Base-by-base conservation (phyloP, 2,329 filamentous ascomycete genomes). In the Berkeleyomyces basicola region DNA sequence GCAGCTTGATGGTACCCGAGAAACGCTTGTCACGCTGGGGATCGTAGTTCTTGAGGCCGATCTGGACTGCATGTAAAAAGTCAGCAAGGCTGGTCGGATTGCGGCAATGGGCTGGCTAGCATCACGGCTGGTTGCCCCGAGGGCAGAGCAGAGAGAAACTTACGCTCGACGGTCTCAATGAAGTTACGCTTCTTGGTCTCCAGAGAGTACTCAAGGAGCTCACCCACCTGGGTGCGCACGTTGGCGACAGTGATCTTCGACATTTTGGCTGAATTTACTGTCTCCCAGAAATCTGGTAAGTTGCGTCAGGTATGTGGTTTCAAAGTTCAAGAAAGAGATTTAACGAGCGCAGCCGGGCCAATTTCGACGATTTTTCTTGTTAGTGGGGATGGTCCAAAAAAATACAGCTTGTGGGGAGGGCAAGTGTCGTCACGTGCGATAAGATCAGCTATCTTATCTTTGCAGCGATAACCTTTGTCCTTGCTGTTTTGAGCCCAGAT, bases 11-110 rank as follows among this genome's bases (percentile, higher is more conserved):
- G 78, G 93, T 97, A 79, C 93, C 93, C 65, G 89, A 95, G 92
- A 99, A 99, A 96, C 92, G 92, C 92, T 99, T 99, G 83, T 99
- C 93, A 90, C 93, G 92, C 87, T 97, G 82, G 75, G 93, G 92
- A 77, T 99, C 88, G 82, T 96, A 96, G 87, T 95, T 95, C 88
- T 95, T 95, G 76, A 95, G 85, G 77, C 89, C 89, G 82, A 95
- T 93, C 78, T 90, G 84, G 71, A 88, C 65, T 66, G 53, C 39
- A 59, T n/a, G 23, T 37, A 16, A 36, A 37, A 58, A 55, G 61
- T 66, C 61, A 64, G 64, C 44, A 53, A 42, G 37, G 1, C 14
- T 7, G 23, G 39, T 7, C 33, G 11, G 11, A 37, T 7, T 16
- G 23, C 55, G 39, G 7, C 55, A 49, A 46, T 14, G 36, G 31